These are phyloP conservation scores for Boletus tomentosulus DNA, from an alignment of 768 basidiomycete species.

Conservation along the genomic window DNA sequence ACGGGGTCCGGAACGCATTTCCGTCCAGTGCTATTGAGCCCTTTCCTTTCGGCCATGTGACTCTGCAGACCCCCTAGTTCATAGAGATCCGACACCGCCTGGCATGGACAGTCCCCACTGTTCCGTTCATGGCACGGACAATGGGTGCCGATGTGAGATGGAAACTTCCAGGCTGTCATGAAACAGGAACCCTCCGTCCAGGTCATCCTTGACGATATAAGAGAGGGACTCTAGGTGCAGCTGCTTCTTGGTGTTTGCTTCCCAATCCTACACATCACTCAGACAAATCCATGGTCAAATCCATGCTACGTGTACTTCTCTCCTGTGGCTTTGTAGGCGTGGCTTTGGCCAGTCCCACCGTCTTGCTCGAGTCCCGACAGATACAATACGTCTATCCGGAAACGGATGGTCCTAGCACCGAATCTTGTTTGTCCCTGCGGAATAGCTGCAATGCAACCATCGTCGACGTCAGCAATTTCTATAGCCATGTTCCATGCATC, in stretches of 20 bases:
- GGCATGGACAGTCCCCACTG: neutral
- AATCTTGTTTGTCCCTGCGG: slow-evolving; percentile 13
- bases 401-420: neutral
- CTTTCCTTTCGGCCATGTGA: neutral
- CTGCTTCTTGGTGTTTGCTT: neutral
- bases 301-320: slow-evolving; percentile 1
- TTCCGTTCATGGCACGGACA: neutral
- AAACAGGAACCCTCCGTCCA: neutral
- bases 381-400: slow-evolving; percentile 1
- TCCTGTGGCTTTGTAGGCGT: slow-evolving; percentile 1
- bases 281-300: neutral
- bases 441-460: neutral
- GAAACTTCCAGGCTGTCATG: neutral
- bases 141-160: slow-evolving; percentile 1
- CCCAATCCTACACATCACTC: neutral
- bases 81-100: neutral
- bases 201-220: neutral
- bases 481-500: neutral
- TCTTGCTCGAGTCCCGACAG: slow-evolving; percentile 11
- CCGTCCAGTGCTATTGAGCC: neutral
- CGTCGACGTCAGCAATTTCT: neutral
- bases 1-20: neutral
- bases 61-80: neutral
- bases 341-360: neutral
- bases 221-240: neutral